phyloP scores from a whole-genome alignment of 2,329 filamentous ascomycete genomes.

The Calonectria ilicicola region DNA sequence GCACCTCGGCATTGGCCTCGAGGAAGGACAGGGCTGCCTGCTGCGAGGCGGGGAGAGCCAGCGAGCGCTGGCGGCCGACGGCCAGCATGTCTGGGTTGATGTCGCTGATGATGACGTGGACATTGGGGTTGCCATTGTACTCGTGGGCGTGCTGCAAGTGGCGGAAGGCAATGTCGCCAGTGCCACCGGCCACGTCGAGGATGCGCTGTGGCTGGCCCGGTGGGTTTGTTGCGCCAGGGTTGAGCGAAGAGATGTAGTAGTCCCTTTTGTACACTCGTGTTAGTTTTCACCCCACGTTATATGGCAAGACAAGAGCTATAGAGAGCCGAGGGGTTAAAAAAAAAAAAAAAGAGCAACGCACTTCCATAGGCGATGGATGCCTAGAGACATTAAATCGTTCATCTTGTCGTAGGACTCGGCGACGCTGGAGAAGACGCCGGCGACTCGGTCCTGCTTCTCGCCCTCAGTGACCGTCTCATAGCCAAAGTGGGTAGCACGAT shows the following conservation, averaged over 20 bases:
- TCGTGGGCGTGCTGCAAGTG: conserved; percentile 91
- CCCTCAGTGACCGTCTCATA: conserved; percentile 86
- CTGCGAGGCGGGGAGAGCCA: conserved; percentile 65
- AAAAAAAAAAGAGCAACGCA: conserved; percentile 47
- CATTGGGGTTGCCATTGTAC: conserved; percentile 79
- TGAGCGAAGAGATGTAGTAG: conserved; percentile 91
- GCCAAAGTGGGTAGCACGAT: conserved; percentile 87
- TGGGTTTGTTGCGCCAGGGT: conserved; percentile 76
- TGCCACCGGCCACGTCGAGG: conserved; percentile 96
- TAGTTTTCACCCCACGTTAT: conserved; percentile 5
- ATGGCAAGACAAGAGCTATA: neutral
- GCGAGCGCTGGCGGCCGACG: conserved; percentile 85
- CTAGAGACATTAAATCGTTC: conserved; percentile 99
- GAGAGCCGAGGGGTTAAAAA: neutral
- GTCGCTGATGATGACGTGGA: conserved; percentile 90
- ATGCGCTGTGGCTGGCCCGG: conserved; percentile 71
- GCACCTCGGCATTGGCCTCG: conserved; percentile 88
- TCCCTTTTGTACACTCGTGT: conserved; percentile 64
- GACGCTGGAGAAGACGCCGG: conserved; percentile 93
- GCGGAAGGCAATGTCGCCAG: conserved; percentile 97
- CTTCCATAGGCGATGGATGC: conserved; percentile 97
- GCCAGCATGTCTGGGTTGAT: conserved; percentile 96
- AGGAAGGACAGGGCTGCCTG: conserved; percentile 78
- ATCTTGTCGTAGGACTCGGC: conserved; percentile 96
- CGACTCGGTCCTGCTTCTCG: conserved; percentile 79